These are phyloP conservation scores for Choanephora cucurbitarum DNA, from an alignment of 371 early-diverging fungal genomes.

Conservation along the genomic window DNA sequence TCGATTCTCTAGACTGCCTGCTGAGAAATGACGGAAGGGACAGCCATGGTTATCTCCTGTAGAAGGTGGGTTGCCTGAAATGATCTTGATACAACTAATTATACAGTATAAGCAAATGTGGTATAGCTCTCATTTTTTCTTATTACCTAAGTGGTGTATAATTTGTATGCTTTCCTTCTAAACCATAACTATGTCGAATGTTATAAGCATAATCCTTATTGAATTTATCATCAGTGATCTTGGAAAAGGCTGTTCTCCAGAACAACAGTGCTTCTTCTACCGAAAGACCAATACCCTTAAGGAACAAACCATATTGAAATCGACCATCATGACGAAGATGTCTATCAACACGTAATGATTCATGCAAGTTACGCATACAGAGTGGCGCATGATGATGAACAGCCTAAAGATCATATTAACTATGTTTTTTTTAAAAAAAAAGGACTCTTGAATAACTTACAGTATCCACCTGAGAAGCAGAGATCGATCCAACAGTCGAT, in stretches of 20 bases:
- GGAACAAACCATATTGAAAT: slow-evolving; percentile 91
- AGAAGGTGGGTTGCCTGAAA: slow-evolving; percentile 74
- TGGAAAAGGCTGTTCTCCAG: slow-evolving; percentile 84
- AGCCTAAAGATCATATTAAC: slow-evolving; percentile 32
- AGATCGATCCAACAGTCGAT: slow-evolving; percentile 52
- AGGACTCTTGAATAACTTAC: slow-evolving; percentile 31
- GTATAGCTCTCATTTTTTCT: too few relatives aligned
- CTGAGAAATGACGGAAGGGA: slow-evolving; percentile 88
- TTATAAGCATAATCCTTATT: slow-evolving; percentile 94
- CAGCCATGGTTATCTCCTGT: slow-evolving; percentile 93
- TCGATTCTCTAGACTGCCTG: slow-evolving; percentile 60
- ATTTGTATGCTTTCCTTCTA: slow-evolving; percentile 94
- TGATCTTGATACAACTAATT: slow-evolving; percentile 89
- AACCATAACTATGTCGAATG: slow-evolving; percentile 97
- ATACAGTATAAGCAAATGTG: too few relatives aligned
- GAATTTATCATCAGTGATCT: slow-evolving; percentile 87
- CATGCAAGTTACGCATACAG: slow-evolving; percentile 89
- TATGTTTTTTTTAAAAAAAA: neutral
- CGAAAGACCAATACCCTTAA: slow-evolving; percentile 92
- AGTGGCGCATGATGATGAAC: slow-evolving; percentile 79
- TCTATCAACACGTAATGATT: slow-evolving; percentile 64
- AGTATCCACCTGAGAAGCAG: slow-evolving; percentile 65
- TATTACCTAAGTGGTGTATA: slow-evolving; percentile 86
- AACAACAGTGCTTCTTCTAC: slow-evolving; percentile 91
- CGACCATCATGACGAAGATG: slow-evolving; percentile 91